A percentile compares a stretch with the other conserved stretches of the same genome.
phyloP scores from a whole-genome alignment of 129 eudicot genomes.

The Flaveria sonorensis region DNA sequence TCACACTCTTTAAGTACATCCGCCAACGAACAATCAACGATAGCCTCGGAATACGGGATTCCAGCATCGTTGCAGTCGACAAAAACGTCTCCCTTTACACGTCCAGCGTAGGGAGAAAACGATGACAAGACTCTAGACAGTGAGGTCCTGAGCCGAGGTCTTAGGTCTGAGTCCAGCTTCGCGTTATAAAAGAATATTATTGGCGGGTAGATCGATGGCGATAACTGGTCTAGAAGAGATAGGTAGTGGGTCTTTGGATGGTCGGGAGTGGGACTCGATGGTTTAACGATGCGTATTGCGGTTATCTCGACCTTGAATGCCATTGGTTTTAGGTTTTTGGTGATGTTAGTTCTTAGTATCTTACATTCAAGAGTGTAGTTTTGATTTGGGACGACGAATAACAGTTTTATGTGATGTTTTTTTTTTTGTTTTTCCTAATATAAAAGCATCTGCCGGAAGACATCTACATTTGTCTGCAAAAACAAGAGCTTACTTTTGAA shows the following conservation, averaged over 20 bases:
- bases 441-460: conserved; percentile 12
- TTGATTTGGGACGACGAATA: not conserved
- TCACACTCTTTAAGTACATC: conserved; percentile 26
- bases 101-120: conserved; percentile 44
- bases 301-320: conserved; percentile 31
- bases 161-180: not conserved
- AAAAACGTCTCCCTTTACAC: conserved; percentile 17
- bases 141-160: conserved; percentile 25
- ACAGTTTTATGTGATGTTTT: too few relatives aligned
- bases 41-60: conserved; percentile 35
- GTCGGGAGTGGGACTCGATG: conserved; percentile 41
- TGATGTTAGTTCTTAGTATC: not conserved
- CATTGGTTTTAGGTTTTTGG: not conserved
- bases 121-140: conserved; percentile 25
- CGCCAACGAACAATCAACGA: conserved; percentile 22
- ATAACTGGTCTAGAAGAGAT: conserved; percentile 45
- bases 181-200: conserved; percentile 35
- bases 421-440: not conserved
- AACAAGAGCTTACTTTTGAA: not conserved
- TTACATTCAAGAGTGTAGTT: not conserved
- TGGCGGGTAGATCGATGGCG: conserved; percentile 20
- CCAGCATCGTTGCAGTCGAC: conserved; percentile 44
- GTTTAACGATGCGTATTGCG: conserved; percentile 34
- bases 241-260: conserved; percentile 23
- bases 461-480: not conserved